A percentile compares a stretch with the other conserved stretches of the same genome.
Evolutionary conservation across 805 yeast species (phyloP).

Genomic region (Kluyveromyces starmeri): DNA sequence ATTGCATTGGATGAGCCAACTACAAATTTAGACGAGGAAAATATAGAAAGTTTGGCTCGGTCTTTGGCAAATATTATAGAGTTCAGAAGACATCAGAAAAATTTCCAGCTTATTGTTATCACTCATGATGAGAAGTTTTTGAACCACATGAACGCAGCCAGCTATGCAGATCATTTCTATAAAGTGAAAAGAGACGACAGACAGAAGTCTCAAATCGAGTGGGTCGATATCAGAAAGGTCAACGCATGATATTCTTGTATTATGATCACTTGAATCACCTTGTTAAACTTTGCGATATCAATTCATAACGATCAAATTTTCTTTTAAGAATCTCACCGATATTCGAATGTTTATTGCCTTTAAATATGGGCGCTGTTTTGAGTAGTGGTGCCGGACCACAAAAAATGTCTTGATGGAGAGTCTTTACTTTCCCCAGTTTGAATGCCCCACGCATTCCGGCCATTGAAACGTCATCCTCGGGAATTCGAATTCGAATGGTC

Average conservation of each 20-base stretch:
- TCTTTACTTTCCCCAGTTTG: constrained; percentile 17
- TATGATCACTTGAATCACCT: no score
- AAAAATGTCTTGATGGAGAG: no score
- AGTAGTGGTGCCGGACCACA: no score
- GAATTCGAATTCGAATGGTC: constrained; percentile 8
- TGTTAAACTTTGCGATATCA: no score
- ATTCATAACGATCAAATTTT: no score
- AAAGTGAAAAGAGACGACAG: constrained; percentile 71
- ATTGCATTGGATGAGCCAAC: constrained; percentile 98
- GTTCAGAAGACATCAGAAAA: constrained; percentile 64
- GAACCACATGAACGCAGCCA: constrained; percentile 73
- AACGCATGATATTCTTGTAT: constrained; percentile 20
- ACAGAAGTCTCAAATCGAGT: constrained; percentile 69
- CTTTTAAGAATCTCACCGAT: no score
- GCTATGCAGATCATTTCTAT: constrained; percentile 81
- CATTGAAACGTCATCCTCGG: constrained; percentile 10
- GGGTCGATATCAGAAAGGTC: constrained; percentile 38
- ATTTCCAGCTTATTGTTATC: constrained; percentile 89
- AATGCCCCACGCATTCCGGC: constrained; percentile 20
- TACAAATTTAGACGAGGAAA: constrained; percentile 84
- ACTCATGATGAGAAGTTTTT: constrained; percentile 94
- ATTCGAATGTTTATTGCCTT: no score
- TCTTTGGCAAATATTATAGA: constrained; percentile 70
- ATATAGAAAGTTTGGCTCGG: constrained; percentile 78
- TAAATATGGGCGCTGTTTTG: no score